These are phyloP conservation scores for Cyberlindnera americana DNA, from an alignment of 805 yeast genomes.

Conservation along the genomic window DNA sequence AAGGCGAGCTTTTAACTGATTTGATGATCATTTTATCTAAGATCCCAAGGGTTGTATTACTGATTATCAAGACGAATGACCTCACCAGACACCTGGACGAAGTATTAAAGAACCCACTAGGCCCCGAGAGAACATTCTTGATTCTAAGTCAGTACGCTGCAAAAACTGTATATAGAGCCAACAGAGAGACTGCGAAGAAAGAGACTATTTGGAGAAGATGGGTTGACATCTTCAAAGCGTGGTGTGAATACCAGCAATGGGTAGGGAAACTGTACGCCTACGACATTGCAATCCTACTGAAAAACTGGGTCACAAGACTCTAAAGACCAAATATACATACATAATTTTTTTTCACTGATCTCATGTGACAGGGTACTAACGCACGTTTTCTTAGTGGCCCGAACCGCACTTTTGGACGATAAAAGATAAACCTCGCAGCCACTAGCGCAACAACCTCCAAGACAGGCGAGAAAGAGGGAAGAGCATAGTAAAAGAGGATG, in stretches of 20 bases:
- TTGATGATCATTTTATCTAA: constrained; percentile 74
- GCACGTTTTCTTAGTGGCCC: neutral
- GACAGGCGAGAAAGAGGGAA: neutral
- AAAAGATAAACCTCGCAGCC: neutral
- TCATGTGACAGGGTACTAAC: neutral
- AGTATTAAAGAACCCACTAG: constrained; percentile 72
- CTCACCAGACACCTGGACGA: constrained; percentile 88
- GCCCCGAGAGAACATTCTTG: constrained; percentile 81
- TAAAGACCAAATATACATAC: too few species aligned
- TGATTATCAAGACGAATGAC: constrained; percentile 92
- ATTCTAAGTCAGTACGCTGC: constrained; percentile 93
- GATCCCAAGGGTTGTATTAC: constrained; percentile 81
- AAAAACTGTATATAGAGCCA: constrained; percentile 67
- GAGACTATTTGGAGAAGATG: constrained; percentile 6
- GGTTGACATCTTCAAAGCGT: constrained; percentile 29
- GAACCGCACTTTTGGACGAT: neutral
- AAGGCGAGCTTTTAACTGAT: constrained; percentile 62
- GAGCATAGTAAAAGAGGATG: constrained; percentile 53
- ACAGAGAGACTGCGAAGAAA: constrained; percentile 35
- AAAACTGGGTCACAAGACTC: constrained; percentile 5
- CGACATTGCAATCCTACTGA: constrained; percentile 17
- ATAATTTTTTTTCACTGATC: too few species aligned
- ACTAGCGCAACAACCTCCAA: neutral
- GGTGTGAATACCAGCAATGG: constrained; percentile 18
- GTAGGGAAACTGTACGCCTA: constrained; percentile 18